Conservation (phyloP, 306 rosid species). For the Casuarina glauca region DNA sequence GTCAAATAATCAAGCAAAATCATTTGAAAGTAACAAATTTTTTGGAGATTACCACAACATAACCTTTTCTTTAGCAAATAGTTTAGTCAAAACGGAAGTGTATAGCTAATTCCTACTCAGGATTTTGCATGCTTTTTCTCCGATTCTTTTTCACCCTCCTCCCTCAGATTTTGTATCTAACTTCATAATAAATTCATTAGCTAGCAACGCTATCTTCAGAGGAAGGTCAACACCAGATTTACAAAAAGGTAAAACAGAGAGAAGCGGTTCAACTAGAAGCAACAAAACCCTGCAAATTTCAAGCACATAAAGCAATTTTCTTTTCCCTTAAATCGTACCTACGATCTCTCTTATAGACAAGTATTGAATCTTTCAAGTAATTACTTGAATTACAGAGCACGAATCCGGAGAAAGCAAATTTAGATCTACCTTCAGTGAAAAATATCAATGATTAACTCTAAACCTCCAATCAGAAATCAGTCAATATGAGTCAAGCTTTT, state of each 20-base stretch:
- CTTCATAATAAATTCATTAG: neutral
- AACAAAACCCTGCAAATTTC: neutral
- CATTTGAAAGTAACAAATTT: neutral
- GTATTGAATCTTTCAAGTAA: neutral
- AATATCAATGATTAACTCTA: neutral
- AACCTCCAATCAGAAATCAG: neutral
- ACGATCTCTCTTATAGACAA: neutral
- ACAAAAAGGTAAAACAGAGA: neutral
- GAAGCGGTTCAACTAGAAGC: neutral
- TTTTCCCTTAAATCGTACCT: neutral
- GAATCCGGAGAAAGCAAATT: neutral
- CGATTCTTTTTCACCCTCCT: neutral
- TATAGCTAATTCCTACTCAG: neutral
- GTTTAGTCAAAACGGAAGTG: neutral
- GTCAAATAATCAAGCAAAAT: neutral
- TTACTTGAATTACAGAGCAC: neutral
- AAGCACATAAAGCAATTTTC: neutral
- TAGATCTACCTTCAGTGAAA: neutral
- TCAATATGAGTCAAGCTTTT: neutral
- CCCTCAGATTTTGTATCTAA: neutral
- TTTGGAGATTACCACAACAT: neutral
- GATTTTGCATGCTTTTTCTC: neutral
- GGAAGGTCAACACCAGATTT: neutral
- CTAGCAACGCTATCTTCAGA: neutral
- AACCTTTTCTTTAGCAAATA: neutral